Conservation (phyloP, 768 basidiomycete species). For the Suillus variegatus region DNA sequence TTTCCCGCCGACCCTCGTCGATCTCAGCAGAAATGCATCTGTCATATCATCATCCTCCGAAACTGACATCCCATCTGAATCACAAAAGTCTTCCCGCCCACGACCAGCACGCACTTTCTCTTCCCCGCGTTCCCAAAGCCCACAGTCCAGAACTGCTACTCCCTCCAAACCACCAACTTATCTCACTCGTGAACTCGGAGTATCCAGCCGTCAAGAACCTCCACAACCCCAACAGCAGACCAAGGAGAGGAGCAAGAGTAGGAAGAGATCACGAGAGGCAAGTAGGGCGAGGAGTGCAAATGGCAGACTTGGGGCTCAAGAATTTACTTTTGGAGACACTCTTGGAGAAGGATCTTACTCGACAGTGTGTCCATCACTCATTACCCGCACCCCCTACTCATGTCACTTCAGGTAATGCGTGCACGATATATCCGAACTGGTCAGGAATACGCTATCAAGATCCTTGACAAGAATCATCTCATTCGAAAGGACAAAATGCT, state of each 20-base stretch:
- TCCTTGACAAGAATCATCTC: constrained; percentile 83
- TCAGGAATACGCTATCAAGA: constrained; percentile 74
- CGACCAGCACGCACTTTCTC: constrained; percentile 65
- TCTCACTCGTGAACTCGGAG: constrained; percentile 57
- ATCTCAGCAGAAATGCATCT: constrained; percentile 74
- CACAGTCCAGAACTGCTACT: constrained; percentile 40
- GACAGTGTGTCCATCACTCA: constrained; percentile 49
- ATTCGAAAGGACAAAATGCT: constrained; percentile 75
- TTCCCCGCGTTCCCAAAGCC: constrained; percentile 60
- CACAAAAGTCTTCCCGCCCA: constrained; percentile 45
- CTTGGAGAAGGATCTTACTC: constrained; percentile 85
- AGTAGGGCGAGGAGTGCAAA: constrained; percentile 50
- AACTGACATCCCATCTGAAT: constrained; percentile 44
- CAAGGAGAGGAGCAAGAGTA: constrained; percentile 42
- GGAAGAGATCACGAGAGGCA: constrained; percentile 29
- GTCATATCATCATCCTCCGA: constrained; percentile 70
- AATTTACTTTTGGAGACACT: constrained; percentile 74
- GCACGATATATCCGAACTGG: constrained; percentile 56
- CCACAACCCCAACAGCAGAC: constrained; percentile 14
- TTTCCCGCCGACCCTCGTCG: constrained; percentile 49
- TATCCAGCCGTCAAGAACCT: constrained; percentile 23
- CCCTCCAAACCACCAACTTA: constrained; percentile 52
- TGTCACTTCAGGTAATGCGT: constrained; percentile 50
- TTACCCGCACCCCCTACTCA: constrained; percentile 13
- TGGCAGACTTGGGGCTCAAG: constrained; percentile 49